A percentile compares a stretch with the other conserved stretches of the same genome.
phyloP scores from a whole-genome alignment of 2,329 filamentous ascomycete genomes.

The Parasarocladium wereldwijsianum region DNA sequence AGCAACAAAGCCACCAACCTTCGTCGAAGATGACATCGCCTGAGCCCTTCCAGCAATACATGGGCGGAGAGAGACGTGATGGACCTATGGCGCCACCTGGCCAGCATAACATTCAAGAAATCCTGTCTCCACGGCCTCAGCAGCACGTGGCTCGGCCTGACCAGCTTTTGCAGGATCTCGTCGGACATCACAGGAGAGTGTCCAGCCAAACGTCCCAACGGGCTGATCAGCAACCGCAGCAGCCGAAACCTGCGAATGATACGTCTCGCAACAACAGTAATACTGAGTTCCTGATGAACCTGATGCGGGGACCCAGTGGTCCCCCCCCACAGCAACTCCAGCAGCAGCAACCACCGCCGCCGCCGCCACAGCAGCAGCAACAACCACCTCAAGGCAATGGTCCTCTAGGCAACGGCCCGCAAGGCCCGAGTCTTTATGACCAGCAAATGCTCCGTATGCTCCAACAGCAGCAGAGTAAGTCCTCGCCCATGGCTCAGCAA shows the following conservation, averaged over 20 bases:
- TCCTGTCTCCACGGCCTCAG: constrained; percentile 35
- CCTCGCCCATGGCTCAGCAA: constrained; percentile 28
- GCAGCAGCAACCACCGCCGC: constrained; percentile 20
- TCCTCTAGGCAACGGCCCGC: no score
- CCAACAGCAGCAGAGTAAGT: constrained; percentile 27
- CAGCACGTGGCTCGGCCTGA: constrained; percentile 38
- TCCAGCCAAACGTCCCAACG: constrained; percentile 34
- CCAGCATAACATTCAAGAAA: constrained; percentile 31
- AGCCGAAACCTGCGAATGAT: no score
- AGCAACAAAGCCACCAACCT: constrained; percentile 3
- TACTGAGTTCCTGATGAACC: constrained; percentile 70
- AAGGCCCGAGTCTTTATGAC: no score
- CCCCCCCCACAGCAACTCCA: constrained; percentile 6
- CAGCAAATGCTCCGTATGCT: constrained; percentile 8
- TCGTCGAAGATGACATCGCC: constrained; percentile 26
- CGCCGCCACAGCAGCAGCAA: constrained; percentile 25
- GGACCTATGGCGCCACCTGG: constrained; percentile 25
- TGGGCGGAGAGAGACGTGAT: constrained; percentile 27
- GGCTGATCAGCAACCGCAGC: no score
- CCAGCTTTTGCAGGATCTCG: constrained; percentile 46
- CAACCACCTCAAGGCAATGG: no score
- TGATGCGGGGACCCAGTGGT: constrained; percentile 48
- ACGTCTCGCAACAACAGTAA: constrained; percentile 42
- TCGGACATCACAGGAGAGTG: constrained; percentile 41
- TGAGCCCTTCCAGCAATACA: constrained; percentile 30